Conservation (phyloP, 2,329 filamentous ascomycete genomes). For the Diaporthe sp. region DNA sequence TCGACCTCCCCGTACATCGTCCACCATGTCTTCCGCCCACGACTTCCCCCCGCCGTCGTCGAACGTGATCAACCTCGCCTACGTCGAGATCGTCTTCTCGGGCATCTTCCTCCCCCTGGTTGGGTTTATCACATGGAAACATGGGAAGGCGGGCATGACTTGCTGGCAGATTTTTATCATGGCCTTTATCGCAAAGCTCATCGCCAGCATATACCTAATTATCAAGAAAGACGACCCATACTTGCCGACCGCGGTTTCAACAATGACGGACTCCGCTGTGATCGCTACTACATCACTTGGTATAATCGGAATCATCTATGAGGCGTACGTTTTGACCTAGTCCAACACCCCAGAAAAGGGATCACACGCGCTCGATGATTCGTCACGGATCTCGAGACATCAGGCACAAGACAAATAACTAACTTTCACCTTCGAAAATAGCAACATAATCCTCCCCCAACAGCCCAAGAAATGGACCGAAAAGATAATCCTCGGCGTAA, state of each 20-base stretch:
- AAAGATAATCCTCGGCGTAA: constrained; percentile 40
- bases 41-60: background rate
- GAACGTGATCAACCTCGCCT: constrained; percentile 36
- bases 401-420: background rate
- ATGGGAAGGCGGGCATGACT: constrained; percentile 44
- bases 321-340: constrained; percentile 37
- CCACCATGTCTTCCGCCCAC: background rate
- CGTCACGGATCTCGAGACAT: background rate
- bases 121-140: constrained; percentile 41
- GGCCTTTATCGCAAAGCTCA: constrained; percentile 39
- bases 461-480: constrained; percentile 26
- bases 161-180: constrained; percentile 44
- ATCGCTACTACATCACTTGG: constrained; percentile 35
- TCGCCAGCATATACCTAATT: constrained; percentile 41
- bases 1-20: background rate
- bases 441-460: constrained; percentile 28
- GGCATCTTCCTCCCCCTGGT: constrained; percentile 36
- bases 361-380: background rate
- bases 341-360: background rate
- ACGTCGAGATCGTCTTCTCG: constrained; percentile 40
- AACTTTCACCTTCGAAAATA: background rate
- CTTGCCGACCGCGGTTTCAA: constrained; percentile 38
- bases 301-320: constrained; percentile 41
- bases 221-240: constrained; percentile 37
- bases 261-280: constrained; percentile 43